Evolutionary conservation across 371 early-diverging fungal genomes (phyloP), one percentile per base, ranked within the genome.

Genomic region (Neoconidiobolus thromboides): DNA sequence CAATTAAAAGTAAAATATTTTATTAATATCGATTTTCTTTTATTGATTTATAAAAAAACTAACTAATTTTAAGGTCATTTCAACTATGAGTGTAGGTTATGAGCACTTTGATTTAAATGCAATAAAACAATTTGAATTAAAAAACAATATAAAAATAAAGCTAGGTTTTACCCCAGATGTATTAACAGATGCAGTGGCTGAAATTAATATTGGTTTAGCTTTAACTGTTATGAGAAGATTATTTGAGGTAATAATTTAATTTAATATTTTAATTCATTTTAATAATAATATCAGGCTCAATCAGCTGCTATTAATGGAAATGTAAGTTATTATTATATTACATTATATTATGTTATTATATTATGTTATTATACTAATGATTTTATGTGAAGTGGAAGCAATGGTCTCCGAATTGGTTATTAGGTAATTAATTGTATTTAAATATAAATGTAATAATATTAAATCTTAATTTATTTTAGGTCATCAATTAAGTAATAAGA

Each of bases 151-250:
- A 39, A 73, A 73, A 2, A 67, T 87, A 43, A 60, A 64, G 14
- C 64, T 92, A n/a, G 91, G 91, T 2, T 75, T 84, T 64, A 92
- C 93, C 0, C 89, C 93, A 1, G 87, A 83, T 58, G 89, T 90
- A 0, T 72, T 91, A 50, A 92, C 91, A 0, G 91, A 89, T 63
- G 89, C 91, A 0, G 83, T 85, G 1, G 93, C 93, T 2, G 91
- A 91, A 59, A 69, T 88, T 4, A 82, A 87, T 0, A 74, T 85
- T 2, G 69, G 82, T 12, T 68, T 92, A 55, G 76, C 82, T n/a
- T 68, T 92, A 52, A 78, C 82, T 36, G 83, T 85, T 0, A 72
- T 80, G 1, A 74, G 93, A 36, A 67, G 80, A 15, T 73, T 87
- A 62, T 78, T 79, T 49, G 78, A 79, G 61, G 81, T 76, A 62